phyloP scores from a whole-genome alignment of 495 filamentous ascomycete genomes.

The Trichoderma reesei region DNA sequence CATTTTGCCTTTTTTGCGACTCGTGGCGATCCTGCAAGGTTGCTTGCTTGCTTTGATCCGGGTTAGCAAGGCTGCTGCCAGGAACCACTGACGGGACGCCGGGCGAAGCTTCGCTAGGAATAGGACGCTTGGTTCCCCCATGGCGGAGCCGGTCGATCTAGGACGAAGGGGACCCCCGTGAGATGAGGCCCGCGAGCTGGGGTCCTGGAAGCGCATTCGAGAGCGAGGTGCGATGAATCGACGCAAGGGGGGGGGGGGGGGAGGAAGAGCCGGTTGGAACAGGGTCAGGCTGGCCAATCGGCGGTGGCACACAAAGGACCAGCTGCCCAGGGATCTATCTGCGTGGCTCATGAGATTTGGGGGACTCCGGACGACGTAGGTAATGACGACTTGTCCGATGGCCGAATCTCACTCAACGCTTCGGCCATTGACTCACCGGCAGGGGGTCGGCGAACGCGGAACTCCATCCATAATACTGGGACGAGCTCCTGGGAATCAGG shows the following conservation, averaged over 20 bases:
- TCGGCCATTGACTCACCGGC: background rate
- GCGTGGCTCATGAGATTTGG: no score
- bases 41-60: background rate
- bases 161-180: background rate
- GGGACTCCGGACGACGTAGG: background rate
- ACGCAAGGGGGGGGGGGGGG: background rate
- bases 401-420: background rate
- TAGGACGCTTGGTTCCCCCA: no score
- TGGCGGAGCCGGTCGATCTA: background rate
- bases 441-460: background rate
- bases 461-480: background rate
- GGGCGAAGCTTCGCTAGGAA: background rate
- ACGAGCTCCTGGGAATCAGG: no score
- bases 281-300: background rate
- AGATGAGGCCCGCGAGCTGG: background rate
- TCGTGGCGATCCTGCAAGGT: constrained; percentile 5
- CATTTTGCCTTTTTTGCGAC: constrained; percentile 7
- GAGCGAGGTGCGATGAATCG: background rate
- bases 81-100: background rate
- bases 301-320: background rate
- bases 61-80: constrained; percentile 4
- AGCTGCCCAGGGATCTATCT: no score
- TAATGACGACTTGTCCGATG: background rate
- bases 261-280: background rate
- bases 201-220: background rate